Evolutionary conservation across 1,284 basidiomycete species (phyloP).

Genomic region (Cystobasidium sp.): DNA sequence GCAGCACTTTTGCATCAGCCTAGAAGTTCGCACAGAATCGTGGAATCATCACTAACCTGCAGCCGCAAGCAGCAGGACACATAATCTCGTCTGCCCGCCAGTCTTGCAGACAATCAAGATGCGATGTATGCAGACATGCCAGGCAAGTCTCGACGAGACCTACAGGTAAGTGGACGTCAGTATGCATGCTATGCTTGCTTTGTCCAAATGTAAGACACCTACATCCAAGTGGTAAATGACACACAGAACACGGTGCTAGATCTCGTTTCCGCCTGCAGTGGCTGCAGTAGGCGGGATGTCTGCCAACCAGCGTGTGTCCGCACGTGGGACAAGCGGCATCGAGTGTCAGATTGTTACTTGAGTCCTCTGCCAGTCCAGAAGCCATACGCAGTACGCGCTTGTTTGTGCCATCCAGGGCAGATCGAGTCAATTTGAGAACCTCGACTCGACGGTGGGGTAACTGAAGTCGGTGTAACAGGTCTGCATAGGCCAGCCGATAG

Average conservation of each 20-base stretch:
- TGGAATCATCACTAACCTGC: slow-evolving; percentile 1
- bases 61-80: slow-evolving; percentile 40
- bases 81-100: slow-evolving; percentile 30
- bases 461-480: slow-evolving; percentile 30
- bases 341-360: neutral
- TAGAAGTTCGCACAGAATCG: neutral
- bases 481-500: slow-evolving; percentile 43
- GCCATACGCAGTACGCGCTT: neutral
- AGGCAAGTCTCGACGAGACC: slow-evolving; percentile 39
- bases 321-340: slow-evolving; percentile 26
- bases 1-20: neutral
- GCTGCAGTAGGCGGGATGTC: slow-evolving; percentile 23
- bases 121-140: slow-evolving; percentile 32
- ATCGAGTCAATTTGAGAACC: slow-evolving; percentile 41
- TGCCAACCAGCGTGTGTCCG: slow-evolving; percentile 10
- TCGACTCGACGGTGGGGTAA: slow-evolving; percentile 26
- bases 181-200: neutral
- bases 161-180: neutral
- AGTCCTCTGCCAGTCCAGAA: neutral
- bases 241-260: slow-evolving; percentile 25
- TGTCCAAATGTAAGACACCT: neutral
- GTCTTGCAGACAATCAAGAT: slow-evolving; percentile 32
- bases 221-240: slow-evolving; percentile 36
- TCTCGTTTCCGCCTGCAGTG: slow-evolving; percentile 14
- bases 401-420: slow-evolving; percentile 22